Conservation (phyloP, 1,284 basidiomycete genomes). For the Ceratobasidium theobromae region DNA sequence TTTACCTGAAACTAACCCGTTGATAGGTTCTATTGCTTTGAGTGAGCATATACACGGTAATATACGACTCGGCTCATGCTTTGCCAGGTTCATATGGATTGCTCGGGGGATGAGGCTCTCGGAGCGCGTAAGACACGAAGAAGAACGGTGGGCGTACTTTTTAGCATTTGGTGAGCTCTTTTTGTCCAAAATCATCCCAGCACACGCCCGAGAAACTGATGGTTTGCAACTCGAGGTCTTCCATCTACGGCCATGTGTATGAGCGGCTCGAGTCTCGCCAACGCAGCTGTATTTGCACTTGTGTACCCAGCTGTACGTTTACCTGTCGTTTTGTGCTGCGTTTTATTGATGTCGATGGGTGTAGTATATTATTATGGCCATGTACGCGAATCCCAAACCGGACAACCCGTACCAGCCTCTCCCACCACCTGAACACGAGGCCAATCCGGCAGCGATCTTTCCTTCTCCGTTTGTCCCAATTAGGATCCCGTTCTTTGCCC, state of each 20-base stretch:
- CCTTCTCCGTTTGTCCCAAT: conserved; percentile 66
- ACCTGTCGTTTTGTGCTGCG: background rate
- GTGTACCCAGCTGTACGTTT: conserved; percentile 67
- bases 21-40: conserved; percentile 80
- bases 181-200: conserved; percentile 7
- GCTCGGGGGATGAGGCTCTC: conserved; percentile 68
- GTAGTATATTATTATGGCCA: conserved; percentile 77
- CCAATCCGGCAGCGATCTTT: conserved; percentile 49
- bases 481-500: conserved; percentile 69
- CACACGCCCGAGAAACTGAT: too few species aligned
- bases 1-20: conserved; percentile 8
- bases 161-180: conserved; percentile 66
- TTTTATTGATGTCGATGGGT: conserved; percentile 35
- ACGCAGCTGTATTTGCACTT: conserved; percentile 74
- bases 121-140: conserved; percentile 67
- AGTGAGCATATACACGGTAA: conserved; percentile 52
- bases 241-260: conserved; percentile 68
- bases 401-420: conserved; percentile 68
- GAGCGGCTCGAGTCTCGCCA: conserved; percentile 69
- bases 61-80: background rate
- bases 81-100: conserved; percentile 70
- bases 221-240: conserved; percentile 53
- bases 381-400: conserved; percentile 65
- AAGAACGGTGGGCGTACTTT: conserved; percentile 85
- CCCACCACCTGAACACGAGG: conserved; percentile 42